A percentile compares a stretch with the other conserved stretches of the same genome.
These are phyloP conservation scores for Aquilaria agallochum DNA, from an alignment of 441 rosid genomes.

Conservation along the genomic window DNA sequence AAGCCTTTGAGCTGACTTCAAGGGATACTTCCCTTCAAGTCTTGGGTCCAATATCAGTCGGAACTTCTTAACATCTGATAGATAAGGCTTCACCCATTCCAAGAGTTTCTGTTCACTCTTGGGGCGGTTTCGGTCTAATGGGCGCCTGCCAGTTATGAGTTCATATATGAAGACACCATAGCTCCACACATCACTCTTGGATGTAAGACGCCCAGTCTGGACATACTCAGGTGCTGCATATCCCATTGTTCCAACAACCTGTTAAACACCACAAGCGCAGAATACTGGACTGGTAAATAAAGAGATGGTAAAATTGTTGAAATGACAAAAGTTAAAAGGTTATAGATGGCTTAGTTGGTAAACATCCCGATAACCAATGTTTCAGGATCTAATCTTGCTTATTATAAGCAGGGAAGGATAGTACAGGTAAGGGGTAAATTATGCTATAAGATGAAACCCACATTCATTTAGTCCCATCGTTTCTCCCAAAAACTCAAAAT, in stretches of 20 bases:
- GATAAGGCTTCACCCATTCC: conserved; percentile 84
- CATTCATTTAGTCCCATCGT: too few relatives aligned
- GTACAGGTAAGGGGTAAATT: too few relatives aligned
- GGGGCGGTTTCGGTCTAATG: conserved; percentile 77
- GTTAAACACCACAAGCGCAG: conserved; percentile 8
- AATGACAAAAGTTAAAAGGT: too few relatives aligned
- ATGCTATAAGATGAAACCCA: too few relatives aligned
- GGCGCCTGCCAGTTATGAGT: conserved; percentile 86
- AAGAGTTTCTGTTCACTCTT: conserved; percentile 79
- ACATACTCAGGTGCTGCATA: conserved; percentile 96
- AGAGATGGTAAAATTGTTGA: too few relatives aligned
- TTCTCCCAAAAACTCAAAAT: too few relatives aligned
- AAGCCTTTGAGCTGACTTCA: conserved; percentile 63
- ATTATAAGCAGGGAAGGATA: too few relatives aligned
- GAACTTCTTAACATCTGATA: conserved; percentile 58
- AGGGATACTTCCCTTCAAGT: conserved; percentile 50
- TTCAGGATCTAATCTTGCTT: too few relatives aligned
- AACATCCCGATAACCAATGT: too few relatives aligned
- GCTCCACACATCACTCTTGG: conserved; percentile 92
- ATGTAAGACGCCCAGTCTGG: conserved; percentile 83
- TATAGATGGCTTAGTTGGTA: too few relatives aligned
- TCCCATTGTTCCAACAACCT: conserved; percentile 97
- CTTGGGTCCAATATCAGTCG: conserved; percentile 59
- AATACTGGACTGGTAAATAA: too few relatives aligned
- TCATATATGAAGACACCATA: conserved; percentile 92